These are phyloP conservation scores for Monosporascus sp. DNA, from an alignment of 2,329 filamentous ascomycete species.

Conservation along the genomic window DNA sequence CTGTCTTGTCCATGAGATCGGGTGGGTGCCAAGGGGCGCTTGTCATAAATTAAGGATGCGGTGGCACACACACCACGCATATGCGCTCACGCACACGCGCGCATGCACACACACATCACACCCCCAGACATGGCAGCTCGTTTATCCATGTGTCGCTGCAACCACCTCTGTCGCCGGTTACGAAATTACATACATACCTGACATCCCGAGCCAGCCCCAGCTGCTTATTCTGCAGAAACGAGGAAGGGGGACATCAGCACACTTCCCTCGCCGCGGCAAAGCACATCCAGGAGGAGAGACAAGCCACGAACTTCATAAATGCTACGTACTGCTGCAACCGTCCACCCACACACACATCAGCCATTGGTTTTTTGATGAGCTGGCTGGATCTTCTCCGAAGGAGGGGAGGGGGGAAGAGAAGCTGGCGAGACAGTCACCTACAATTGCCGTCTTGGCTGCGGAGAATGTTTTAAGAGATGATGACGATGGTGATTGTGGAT, in stretches of 20 bases:
- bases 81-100: no score
- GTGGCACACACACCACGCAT: neutral
- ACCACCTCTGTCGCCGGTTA: neutral
- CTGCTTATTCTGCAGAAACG: neutral
- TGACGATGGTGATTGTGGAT: no score
- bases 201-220: neutral
- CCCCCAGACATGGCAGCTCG: neutral
- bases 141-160: neutral
- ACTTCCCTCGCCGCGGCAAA: neutral
- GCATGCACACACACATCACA: neutral
- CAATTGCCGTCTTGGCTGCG: neutral
- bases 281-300: conserved; percentile 2
- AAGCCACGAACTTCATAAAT: conserved; percentile 16
- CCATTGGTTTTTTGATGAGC: neutral
- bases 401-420: neutral
- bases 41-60: neutral
- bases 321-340: conserved; percentile 7
- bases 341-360: neutral
- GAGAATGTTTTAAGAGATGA: no score
- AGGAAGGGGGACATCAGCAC: neutral
- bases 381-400: neutral
- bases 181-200: neutral
- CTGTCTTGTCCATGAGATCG: neutral
- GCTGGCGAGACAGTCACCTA: neutral
- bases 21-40: neutral